These are phyloP conservation scores for Blastomyces emzantsi DNA, from an alignment of 2,329 filamentous ascomycete species.

Conservation along the genomic window DNA sequence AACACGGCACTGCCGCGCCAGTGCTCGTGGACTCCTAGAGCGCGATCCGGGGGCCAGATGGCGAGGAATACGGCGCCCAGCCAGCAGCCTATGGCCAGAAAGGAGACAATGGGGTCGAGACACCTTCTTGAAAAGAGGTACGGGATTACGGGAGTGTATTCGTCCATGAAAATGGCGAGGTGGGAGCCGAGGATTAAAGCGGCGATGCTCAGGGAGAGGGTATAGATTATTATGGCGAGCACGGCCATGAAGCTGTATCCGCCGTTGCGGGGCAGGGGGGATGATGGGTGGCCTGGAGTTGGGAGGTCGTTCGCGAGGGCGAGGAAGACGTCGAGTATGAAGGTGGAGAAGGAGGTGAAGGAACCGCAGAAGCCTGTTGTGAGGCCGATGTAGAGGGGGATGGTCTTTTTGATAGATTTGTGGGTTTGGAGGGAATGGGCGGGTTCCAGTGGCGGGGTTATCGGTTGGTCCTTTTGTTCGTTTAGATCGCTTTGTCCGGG, in stretches of 20 bases:
- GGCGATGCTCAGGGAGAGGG: conserved; percentile 59
- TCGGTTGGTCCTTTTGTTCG: neutral
- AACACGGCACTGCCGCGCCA: conserved; percentile 74
- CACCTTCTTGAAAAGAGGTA: conserved; percentile 49
- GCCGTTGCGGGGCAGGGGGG: conserved; percentile 47
- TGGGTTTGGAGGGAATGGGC: conserved; percentile 45
- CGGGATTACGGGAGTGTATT: conserved; percentile 51
- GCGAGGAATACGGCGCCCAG: conserved; percentile 63
- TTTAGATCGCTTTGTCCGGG: neutral
- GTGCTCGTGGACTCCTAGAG: conserved; percentile 34
- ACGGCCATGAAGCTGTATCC: conserved; percentile 80
- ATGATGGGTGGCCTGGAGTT: conserved; percentile 43
- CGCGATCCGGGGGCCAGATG: conserved; percentile 57
- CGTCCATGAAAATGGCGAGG: conserved; percentile 55
- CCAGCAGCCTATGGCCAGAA: conserved; percentile 68
- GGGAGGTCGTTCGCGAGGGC: conserved; percentile 66
- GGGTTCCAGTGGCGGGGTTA: conserved; percentile 21
- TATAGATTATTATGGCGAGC: conserved; percentile 63
- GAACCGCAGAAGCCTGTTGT: conserved; percentile 83
- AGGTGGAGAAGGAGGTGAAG: conserved; percentile 82
- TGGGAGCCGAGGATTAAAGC: conserved; percentile 67
- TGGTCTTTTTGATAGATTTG: conserved; percentile 64
- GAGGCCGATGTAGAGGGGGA: conserved; percentile 79
- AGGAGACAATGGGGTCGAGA: conserved; percentile 54
- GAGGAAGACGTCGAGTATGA: conserved; percentile 71